Conservation (phyloP, 805 yeast species). For the Kodamaea kaohsiungensis region DNA sequence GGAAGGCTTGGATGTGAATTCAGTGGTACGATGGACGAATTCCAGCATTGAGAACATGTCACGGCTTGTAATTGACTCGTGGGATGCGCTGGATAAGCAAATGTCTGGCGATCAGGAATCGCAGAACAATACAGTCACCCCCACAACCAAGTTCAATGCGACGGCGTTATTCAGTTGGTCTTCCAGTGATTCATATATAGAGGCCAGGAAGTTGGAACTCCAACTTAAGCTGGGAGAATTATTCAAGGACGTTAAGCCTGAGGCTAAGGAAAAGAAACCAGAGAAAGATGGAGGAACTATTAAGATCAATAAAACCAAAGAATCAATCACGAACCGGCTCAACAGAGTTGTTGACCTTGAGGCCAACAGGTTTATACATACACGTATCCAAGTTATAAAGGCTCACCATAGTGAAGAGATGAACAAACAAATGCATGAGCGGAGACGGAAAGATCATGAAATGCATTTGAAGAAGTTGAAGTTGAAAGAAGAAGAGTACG, state of each 20-base stretch:
- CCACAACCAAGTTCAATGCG: conserved; percentile 14
- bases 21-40: conserved; percentile 32
- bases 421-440: conserved; percentile 35
- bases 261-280: background rate
- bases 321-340: conserved; percentile 25
- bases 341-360: conserved; percentile 35
- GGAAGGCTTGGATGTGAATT: conserved; percentile 8
- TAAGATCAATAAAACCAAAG: conserved; percentile 18
- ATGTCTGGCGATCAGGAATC: conserved; percentile 8
- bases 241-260: background rate
- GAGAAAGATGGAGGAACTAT: conserved; percentile 5
- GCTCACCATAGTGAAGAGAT: conserved; percentile 41
- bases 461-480: conserved; percentile 33
- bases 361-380: conserved; percentile 38
- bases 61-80: conserved; percentile 22
- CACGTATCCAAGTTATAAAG: conserved; percentile 38
- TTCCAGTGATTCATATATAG: conserved; percentile 40
- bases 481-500: conserved; percentile 42
- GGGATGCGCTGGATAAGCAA: conserved; percentile 21
- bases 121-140: conserved; percentile 1
- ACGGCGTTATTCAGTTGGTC: conserved; percentile 46
- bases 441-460: conserved; percentile 43
- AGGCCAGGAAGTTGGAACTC: conserved; percentile 30
- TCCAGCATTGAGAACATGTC: conserved; percentile 26
- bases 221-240: conserved; percentile 11